Conservation (phyloP, 495 filamentous ascomycete genomes). For the Evernia prunastri region DNA sequence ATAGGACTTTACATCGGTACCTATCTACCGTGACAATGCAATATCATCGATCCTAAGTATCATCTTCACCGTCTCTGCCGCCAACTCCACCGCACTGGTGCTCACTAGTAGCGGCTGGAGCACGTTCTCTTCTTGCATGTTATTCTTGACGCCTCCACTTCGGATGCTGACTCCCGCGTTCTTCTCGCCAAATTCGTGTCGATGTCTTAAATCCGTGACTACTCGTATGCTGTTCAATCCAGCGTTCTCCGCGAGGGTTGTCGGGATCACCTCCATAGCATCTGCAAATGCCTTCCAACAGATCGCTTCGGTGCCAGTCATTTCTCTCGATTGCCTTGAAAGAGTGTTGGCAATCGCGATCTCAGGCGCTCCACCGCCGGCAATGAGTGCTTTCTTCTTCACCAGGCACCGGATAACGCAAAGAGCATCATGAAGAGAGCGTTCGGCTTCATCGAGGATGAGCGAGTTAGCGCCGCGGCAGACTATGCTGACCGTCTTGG, state of each 20-base stretch:
- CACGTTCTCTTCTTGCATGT: conserved; percentile 95
- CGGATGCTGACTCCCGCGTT: conserved; percentile 97
- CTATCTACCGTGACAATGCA: conserved; percentile 52
- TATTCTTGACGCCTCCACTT: conserved; percentile 88
- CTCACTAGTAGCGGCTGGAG: conserved; percentile 92
- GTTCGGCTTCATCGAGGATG: conserved; percentile 94
- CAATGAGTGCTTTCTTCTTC: conserved; percentile 97
- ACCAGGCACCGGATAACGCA: conserved; percentile 97
- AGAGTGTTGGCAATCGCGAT: conserved; percentile 86
- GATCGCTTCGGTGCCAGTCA: conserved; percentile 87
- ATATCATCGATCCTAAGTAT: conserved; percentile 96
- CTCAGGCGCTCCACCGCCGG: conserved; percentile 92
- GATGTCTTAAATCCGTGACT: conserved; percentile 90
- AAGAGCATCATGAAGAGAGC: conserved; percentile 90
- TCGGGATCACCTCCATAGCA: conserved; percentile 94
- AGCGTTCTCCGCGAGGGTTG: conserved; percentile 93
- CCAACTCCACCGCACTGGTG: conserved; percentile 94
- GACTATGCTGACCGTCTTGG: conserved; percentile 76
- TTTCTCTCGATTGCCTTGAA: conserved; percentile 67
- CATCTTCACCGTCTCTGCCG: conserved; percentile 98
- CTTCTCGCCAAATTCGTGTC: conserved; percentile 88
- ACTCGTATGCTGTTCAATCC: conserved; percentile 97
- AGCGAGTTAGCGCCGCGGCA: conserved; percentile 89
- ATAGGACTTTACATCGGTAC: not conserved
- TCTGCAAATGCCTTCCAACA: conserved; percentile 99